Conservation (phyloP, 1,139 yeast species). For the Geotrichum klebahnii region DNA sequence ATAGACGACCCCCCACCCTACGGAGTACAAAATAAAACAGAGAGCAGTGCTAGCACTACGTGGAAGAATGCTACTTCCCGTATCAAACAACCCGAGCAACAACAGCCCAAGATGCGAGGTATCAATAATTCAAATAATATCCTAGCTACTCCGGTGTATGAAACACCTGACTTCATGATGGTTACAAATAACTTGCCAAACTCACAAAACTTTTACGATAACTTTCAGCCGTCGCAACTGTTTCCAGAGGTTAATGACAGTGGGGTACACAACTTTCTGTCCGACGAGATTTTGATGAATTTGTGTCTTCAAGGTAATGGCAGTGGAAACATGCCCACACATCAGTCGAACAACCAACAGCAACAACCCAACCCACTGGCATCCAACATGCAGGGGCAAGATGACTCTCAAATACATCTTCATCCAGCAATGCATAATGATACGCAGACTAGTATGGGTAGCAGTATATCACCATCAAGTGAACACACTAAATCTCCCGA, state of each 20-base stretch:
- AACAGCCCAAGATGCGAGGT: background rate
- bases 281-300: background rate
- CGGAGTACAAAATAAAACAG: too few species aligned
- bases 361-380: too few species aligned
- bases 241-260: slow-evolving; percentile 35
- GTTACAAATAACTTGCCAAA: slow-evolving; percentile 39
- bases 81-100: background rate
- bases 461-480: too few species aligned
- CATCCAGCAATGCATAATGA: too few species aligned
- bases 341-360: too few species aligned
- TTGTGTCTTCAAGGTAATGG: background rate
- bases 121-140: background rate
- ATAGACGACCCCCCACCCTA: too few species aligned
- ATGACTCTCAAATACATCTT: too few species aligned
- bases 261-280: background rate
- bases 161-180: slow-evolving; percentile 37
- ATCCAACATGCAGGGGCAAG: too few species aligned
- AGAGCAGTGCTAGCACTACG: too few species aligned
- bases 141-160: background rate
- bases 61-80: too few species aligned
- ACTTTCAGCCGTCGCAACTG: slow-evolving; percentile 41
- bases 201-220: slow-evolving; percentile 31
- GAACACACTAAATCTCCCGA: slow-evolving; percentile 8
- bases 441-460: too few species aligned
- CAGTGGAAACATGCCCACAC: too few species aligned